Evolutionary conservation across 2,329 filamentous ascomycete genomes (phyloP), one percentile per base, ranked within the genome.

Genomic region (Pseudogymnoascus sp.): DNA sequence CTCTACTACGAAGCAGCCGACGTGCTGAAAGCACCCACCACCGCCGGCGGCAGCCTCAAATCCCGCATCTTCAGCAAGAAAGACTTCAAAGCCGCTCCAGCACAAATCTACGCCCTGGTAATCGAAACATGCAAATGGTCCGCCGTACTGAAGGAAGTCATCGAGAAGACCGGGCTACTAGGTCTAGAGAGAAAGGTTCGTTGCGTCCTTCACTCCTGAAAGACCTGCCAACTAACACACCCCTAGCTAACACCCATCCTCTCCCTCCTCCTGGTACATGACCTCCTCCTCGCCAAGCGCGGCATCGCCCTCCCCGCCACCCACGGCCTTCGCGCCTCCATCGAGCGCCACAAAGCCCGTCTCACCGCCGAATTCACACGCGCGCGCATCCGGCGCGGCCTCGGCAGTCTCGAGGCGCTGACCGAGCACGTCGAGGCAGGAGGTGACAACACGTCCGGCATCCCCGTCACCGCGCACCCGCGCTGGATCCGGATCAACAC

Each of bases 91-190:
- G 92, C 89, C 15, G 83, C 88, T 2, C 88, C 89, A 0, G 87
- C 87, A 10, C 90, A 96, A 73, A 80, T 97, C 7, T 97, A 95
- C 74, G 95, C 95, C 8, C 80, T 99, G 36, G 88, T 92, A 21
- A 83, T 88, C 21, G 93, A 97, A 76, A 87, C 90, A 1, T 87
- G 89, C 69, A 97, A 96, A 85, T 97, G 93, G 91, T 95, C 93
- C 70, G 74, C 80, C 3, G 81, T 97, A 2, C 78, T 99, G 59
- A 91, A 91, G 71, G 92, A 96, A 71, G 88, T 97, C n/a, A 85
- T 99, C 71, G 91, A 97, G 69, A 85, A 83, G 68, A 83, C 91
- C 1, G 88, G 86, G 3, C 78, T 97, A 36, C 78, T 97, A 36
- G 82, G 82, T n/a, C 77, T 87, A 9, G 95, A 99, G 78, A 87